Evolutionary conservation across 257 asterid genomes (phyloP).

Genomic region (Solanum appendiculatum): DNA sequence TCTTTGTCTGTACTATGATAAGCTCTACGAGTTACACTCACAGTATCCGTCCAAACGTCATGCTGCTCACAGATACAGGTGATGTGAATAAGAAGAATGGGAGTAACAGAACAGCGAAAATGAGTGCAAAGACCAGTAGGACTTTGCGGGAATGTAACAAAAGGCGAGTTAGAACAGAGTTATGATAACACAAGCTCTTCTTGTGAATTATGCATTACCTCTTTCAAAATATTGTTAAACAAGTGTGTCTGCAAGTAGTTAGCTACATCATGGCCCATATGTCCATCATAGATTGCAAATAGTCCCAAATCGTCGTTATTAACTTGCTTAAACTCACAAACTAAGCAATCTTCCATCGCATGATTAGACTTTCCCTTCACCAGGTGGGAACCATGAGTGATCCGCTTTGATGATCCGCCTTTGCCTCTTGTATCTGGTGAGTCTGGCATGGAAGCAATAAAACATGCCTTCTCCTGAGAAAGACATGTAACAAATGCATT

Average conservation of each 20-base stretch:
- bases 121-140: not conserved
- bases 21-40: conserved; percentile 52
- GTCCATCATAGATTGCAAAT: conserved; percentile 89
- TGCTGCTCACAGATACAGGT: conserved; percentile 23
- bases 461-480: conserved; percentile 71
- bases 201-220: conserved; percentile 24
- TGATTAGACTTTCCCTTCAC: conserved; percentile 73
- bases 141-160: not conserved
- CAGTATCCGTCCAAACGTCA: conserved; percentile 66
- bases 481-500: not conserved
- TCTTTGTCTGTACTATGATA: conserved; percentile 53
- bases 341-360: conserved; percentile 83
- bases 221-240: conserved; percentile 56
- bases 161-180: not conserved
- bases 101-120: not conserved
- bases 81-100: not conserved
- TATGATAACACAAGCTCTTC: not conserved
- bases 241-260: conserved; percentile 58
- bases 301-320: conserved; percentile 62
- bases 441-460: conserved; percentile 31
- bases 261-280: conserved; percentile 86
- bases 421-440: conserved; percentile 58
- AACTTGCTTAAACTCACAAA: conserved; percentile 49
- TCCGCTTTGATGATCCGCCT: conserved; percentile 38
- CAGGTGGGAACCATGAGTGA: conserved; percentile 59